These are phyloP conservation scores for Acrocalymma vagum DNA, from an alignment of 2,329 filamentous ascomycete species.

Conservation along the genomic window DNA sequence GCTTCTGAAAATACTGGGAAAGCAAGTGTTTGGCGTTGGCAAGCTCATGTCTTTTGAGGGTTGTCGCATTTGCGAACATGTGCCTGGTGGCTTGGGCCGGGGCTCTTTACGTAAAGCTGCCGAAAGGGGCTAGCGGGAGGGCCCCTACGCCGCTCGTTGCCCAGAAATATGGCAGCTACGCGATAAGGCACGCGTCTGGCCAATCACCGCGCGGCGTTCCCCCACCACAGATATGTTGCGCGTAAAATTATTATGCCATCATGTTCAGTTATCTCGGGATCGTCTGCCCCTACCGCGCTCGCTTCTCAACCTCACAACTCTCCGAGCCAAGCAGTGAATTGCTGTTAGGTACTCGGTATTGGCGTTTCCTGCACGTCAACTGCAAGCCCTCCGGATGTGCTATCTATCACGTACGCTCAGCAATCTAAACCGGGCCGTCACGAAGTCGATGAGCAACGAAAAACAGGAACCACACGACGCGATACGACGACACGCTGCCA, in stretches of 20 bases:
- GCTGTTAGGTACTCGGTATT: constrained; percentile 46
- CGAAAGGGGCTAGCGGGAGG: constrained; percentile 26
- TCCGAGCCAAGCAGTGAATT: constrained; percentile 41
- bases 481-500: too few species aligned
- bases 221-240: constrained; percentile 33
- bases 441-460: too few species aligned
- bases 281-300: constrained; percentile 25
- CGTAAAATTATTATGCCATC: constrained; percentile 46
- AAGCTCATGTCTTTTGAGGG: constrained; percentile 43
- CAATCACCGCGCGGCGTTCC: constrained; percentile 30
- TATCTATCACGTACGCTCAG: too few species aligned
- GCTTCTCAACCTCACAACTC: constrained; percentile 18
- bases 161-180: too few species aligned
- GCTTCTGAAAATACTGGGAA: constrained; percentile 19
- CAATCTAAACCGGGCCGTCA: too few species aligned
- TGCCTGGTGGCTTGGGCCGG: constrained; percentile 33
- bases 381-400: constrained; percentile 6
- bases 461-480: too few species aligned
- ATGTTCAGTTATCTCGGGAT: constrained; percentile 29
- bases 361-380: constrained; percentile 36
- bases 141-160: background rate
- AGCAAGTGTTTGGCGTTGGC: constrained; percentile 14
- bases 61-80: constrained; percentile 34
- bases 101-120: constrained; percentile 36
- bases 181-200: constrained; percentile 37